Evolutionary conservation across 805 yeast genomes (phyloP).

Genomic region (Saturnispora besseyi): DNA sequence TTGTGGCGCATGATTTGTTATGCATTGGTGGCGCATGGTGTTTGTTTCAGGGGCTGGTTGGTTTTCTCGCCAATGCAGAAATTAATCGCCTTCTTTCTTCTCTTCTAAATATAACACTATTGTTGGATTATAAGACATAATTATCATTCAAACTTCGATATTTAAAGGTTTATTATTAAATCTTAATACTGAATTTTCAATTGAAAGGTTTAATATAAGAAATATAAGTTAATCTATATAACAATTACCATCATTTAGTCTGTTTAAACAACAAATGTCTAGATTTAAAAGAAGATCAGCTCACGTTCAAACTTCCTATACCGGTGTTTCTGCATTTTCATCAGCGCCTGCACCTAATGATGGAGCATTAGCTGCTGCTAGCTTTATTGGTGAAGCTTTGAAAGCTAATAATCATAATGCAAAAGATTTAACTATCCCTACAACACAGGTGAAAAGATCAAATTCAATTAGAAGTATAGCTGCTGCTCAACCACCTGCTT

Average conservation of each 20-base stretch:
- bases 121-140: too few species aligned
- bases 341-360: constrained; percentile 28
- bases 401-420: constrained; percentile 28
- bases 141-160: too few species aligned
- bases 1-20: not conserved
- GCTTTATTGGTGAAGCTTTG: constrained; percentile 43
- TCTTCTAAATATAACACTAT: not conserved
- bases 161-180: too few species aligned
- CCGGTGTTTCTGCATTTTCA: constrained; percentile 16
- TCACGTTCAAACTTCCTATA: constrained; percentile 11
- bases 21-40: not conserved
- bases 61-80: not conserved
- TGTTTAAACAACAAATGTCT: not conserved
- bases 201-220: too few species aligned
- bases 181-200: too few species aligned
- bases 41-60: not conserved
- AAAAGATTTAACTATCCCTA: constrained; percentile 26
- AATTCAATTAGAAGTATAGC: constrained; percentile 17
- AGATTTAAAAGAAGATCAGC: not conserved
- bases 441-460: constrained; percentile 21
- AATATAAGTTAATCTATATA: too few species aligned
- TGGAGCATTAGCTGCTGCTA: constrained; percentile 57
- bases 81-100: not conserved
- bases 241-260: too few species aligned
- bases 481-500: constrained; percentile 13